Evolutionary conservation across 495 filamentous ascomycete genomes (phyloP).

Genomic region (Aspergillus cavernicola): DNA sequence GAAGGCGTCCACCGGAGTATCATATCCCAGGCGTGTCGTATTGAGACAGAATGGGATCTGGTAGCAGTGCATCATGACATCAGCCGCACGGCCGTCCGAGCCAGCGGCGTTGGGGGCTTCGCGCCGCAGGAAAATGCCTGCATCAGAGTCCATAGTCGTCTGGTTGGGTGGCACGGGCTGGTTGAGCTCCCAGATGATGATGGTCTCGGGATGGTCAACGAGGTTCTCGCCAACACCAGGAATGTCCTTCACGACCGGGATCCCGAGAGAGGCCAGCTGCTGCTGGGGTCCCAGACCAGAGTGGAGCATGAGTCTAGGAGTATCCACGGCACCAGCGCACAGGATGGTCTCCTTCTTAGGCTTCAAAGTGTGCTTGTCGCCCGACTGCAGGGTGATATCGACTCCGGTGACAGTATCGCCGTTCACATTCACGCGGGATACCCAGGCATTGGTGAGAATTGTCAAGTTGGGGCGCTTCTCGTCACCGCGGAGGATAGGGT

Average conservation of each 20-base stretch:
- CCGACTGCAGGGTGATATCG: conserved; percentile 61
- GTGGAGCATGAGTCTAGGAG: conserved; percentile 67
- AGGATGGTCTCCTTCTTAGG: conserved; percentile 71
- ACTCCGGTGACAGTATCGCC: conserved; percentile 62
- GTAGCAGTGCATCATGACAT: conserved; percentile 92
- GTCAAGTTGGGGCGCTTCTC: conserved; percentile 76
- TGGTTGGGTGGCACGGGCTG: conserved; percentile 67
- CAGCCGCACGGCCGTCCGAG: conserved; percentile 63
- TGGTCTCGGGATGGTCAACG: conserved; percentile 71
- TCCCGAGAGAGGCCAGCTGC: conserved; percentile 60
- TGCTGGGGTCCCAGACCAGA: conserved; percentile 70
- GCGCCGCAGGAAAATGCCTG: conserved; percentile 77
- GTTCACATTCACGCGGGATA: conserved; percentile 67
- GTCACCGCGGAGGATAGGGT: conserved; percentile 72
- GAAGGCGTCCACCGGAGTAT: conserved; percentile 70
- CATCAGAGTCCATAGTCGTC: conserved; percentile 83
- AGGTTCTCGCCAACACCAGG: conserved; percentile 79
- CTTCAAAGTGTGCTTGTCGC: conserved; percentile 53
- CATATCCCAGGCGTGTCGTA: conserved; percentile 69
- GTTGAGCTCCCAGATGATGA: conserved; percentile 84
- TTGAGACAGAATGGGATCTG: conserved; percentile 80
- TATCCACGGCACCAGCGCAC: conserved; percentile 75
- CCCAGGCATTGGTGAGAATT: conserved; percentile 76
- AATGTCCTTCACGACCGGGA: conserved; percentile 67
- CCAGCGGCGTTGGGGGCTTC: conserved; percentile 60